Conservation (phyloP, 2,329 filamentous ascomycete genomes). For the Stemphylium vesicarium region DNA sequence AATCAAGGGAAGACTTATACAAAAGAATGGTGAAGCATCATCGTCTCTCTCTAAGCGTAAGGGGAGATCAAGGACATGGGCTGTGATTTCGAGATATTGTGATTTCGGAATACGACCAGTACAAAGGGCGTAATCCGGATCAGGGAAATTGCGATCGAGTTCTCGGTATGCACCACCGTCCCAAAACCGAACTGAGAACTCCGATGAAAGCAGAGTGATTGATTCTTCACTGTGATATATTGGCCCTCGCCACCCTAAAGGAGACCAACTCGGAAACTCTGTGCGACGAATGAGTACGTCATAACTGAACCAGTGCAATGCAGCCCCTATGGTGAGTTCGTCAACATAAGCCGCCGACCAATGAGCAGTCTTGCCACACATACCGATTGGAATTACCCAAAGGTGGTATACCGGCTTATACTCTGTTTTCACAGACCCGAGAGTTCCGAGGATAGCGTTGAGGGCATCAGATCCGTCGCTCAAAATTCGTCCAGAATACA, state of each 20-base stretch:
- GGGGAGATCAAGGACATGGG: neutral
- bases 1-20: no score
- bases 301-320: neutral
- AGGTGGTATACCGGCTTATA: neutral
- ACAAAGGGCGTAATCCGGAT: neutral
- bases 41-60: neutral
- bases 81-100: neutral
- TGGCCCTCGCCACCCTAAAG: neutral
- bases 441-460: neutral
- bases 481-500: neutral
- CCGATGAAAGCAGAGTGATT: neutral
- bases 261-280: neutral
- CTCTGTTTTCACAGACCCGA: neutral
- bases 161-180: neutral
- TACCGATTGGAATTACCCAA: neutral
- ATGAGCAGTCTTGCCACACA: no score
- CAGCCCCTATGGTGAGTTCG: neutral
- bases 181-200: neutral
- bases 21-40: no score
- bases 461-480: neutral
- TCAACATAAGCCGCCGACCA: no score
- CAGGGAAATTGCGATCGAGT: neutral
- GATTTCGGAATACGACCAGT: neutral
- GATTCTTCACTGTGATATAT: accelerated
- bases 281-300: neutral